Conservation (phyloP, 306 rosid genomes). For the Cicer yamashitae region DNA sequence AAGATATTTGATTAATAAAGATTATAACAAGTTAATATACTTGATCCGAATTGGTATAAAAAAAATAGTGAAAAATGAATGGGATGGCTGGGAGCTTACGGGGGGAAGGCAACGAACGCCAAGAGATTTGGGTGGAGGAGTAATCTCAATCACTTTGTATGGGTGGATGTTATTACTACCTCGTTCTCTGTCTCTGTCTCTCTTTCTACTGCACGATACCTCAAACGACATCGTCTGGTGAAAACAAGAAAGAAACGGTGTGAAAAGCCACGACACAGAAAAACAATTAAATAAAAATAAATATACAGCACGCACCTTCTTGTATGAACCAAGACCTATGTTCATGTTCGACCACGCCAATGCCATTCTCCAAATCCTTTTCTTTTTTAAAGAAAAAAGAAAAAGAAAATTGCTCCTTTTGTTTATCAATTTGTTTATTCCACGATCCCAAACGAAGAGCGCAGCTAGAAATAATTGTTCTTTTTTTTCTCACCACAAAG, state of each 20-base stretch:
- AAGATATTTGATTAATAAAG: no score
- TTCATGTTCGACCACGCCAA: no score
- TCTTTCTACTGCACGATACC: conserved; percentile 75
- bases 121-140: conserved; percentile 93
- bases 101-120: conserved; percentile 91
- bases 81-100: conserved; percentile 51
- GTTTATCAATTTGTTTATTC: no score
- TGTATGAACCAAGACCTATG: no score
- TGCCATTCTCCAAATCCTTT: background rate
- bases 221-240: conserved; percentile 55
- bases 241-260: background rate
- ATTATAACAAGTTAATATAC: no score
- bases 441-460: background rate
- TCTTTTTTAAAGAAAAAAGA: background rate
- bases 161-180: conserved; percentile 50
- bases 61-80: background rate
- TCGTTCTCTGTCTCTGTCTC: conserved; percentile 67
- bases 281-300: no score
- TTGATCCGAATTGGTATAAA: background rate
- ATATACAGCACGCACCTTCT: no score
- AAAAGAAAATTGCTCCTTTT: no score
- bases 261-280: background rate
- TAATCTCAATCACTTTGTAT: conserved; percentile 85
- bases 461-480: background rate
- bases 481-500: no score